Evolutionary conservation across 2,329 filamentous ascomycete genomes (phyloP).

Genomic region (Epichloe hybrida): DNA sequence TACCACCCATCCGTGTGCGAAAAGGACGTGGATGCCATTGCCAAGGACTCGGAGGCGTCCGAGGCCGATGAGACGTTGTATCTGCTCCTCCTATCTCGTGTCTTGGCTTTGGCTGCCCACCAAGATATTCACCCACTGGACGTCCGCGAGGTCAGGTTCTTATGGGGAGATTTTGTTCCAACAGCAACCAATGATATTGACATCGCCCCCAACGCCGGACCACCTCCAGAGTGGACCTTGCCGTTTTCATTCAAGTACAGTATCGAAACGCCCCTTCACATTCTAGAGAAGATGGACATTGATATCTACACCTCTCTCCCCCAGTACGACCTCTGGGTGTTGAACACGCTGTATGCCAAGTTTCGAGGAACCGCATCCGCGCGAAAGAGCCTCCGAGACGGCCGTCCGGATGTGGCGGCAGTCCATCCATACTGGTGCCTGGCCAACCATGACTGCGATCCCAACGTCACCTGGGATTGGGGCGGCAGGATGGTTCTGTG

Average conservation of each 20-base stretch:
- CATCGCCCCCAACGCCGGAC: conserved; percentile 37
- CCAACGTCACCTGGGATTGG: conserved; percentile 93
- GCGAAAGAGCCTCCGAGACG: conserved; percentile 60
- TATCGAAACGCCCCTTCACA: conserved; percentile 59
- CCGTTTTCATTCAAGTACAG: conserved; percentile 70
- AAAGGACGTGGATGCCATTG: conserved; percentile 51
- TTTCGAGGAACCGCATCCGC: conserved; percentile 89
- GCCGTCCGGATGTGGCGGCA: conserved; percentile 78
- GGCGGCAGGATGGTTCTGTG: conserved; percentile 61
- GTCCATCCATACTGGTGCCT: conserved; percentile 95
- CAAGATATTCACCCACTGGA: conserved; percentile 49
- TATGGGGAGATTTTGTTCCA: conserved; percentile 55
- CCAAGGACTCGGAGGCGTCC: conserved; percentile 46
- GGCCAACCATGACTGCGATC: conserved; percentile 91
- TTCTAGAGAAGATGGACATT: conserved; percentile 74
- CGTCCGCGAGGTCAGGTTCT: conserved; percentile 50
- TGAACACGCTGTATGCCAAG: conserved; percentile 87
- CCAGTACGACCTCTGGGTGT: conserved; percentile 62
- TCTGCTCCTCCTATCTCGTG: conserved; percentile 46
- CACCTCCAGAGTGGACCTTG: conserved; percentile 51
- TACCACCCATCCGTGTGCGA: conserved; percentile 56
- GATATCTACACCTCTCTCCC: conserved; percentile 52
- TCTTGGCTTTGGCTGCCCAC: conserved; percentile 49
- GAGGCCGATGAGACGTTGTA: conserved; percentile 50
- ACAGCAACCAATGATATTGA: conserved; percentile 38